phyloP scores from a whole-genome alignment of 345 rosid species.

The Bretschneidera sinensis region DNA sequence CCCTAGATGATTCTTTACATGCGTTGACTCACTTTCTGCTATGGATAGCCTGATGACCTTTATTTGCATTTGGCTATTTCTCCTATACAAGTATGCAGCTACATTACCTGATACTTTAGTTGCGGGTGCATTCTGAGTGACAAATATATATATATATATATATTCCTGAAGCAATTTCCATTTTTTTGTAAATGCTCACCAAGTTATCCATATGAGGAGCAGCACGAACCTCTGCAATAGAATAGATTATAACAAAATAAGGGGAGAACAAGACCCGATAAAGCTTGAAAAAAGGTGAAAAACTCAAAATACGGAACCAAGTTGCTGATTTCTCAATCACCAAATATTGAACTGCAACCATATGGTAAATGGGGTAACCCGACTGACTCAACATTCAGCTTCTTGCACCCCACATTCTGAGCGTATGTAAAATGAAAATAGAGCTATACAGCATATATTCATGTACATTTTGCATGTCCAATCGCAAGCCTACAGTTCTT shows the following conservation, averaged over 20 bases:
- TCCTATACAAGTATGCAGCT: background rate
- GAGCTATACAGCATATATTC: too few relatives aligned
- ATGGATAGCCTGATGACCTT: background rate
- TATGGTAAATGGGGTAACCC: too few relatives aligned
- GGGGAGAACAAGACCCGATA: background rate
- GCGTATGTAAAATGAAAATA: too few relatives aligned
- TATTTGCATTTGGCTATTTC: background rate
- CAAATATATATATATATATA: constrained; percentile 49
- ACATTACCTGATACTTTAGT: constrained; percentile 43
- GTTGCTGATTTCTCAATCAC: background rate
- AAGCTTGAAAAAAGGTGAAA: background rate
- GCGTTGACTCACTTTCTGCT: background rate
- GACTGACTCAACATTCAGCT: too few relatives aligned
- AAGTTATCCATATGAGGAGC: constrained; percentile 95
- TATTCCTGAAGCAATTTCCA: constrained; percentile 82
- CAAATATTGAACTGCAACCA: background rate
- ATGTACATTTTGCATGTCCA: too few relatives aligned
- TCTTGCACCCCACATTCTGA: too few relatives aligned
- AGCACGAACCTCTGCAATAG: constrained; percentile 64
- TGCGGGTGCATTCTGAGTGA: constrained; percentile 39
- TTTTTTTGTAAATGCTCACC: constrained; percentile 76
- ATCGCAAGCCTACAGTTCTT: too few relatives aligned
- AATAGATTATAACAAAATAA: background rate
- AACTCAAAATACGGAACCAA: background rate
- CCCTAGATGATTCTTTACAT: too few relatives aligned